Percentiles rank a stretch among this genome's conserved stretches.
Conservation (phyloP, 1,284 basidiomycete genomes). For the Paramarasmius palmivorus region DNA sequence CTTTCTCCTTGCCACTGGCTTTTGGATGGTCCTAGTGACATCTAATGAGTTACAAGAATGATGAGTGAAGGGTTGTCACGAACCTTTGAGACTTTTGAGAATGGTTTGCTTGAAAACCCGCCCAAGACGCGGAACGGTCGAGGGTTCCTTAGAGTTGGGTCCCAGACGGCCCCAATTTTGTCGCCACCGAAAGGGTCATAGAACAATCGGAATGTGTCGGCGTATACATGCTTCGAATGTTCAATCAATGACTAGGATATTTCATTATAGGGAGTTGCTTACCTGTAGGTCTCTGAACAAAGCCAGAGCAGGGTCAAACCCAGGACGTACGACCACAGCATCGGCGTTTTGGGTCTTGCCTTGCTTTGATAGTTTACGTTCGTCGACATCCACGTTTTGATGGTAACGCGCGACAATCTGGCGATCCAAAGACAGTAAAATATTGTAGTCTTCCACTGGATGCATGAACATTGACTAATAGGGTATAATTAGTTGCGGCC, state of each 20-base stretch:
- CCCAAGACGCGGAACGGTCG: slow-evolving; percentile 82
- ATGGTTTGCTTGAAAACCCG: slow-evolving; percentile 73
- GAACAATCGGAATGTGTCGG: slow-evolving; percentile 83
- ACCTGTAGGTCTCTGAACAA: slow-evolving; percentile 77
- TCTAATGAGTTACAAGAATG: slow-evolving; percentile 28
- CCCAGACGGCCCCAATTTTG: slow-evolving; percentile 85
- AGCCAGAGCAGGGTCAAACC: slow-evolving; percentile 79
- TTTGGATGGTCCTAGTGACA: slow-evolving; percentile 24
- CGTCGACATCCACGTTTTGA: slow-evolving; percentile 60
- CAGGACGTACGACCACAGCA: slow-evolving; percentile 46
- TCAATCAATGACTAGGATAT: too few species aligned
- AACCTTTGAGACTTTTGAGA: slow-evolving; percentile 22
- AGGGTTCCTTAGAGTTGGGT: slow-evolving; percentile 61
- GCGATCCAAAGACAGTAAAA: slow-evolving; percentile 78
- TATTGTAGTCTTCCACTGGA: slow-evolving; percentile 83
- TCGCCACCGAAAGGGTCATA: slow-evolving; percentile 83
- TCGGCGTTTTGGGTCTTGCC: slow-evolving; percentile 50
- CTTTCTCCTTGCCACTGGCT: slow-evolving; percentile 46
- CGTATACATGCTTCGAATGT: slow-evolving; percentile 62
- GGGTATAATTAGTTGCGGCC: slow-evolving; percentile 11
- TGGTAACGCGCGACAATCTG: slow-evolving; percentile 70
- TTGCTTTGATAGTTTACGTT: slow-evolving; percentile 41
- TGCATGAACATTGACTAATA: slow-evolving; percentile 80
- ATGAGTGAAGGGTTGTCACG: background rate
- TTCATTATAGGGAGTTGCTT: slow-evolving; percentile 17